phyloP scores from a whole-genome alignment of 331 rosid genomes.

The Stylosanthes scabra region DNA sequence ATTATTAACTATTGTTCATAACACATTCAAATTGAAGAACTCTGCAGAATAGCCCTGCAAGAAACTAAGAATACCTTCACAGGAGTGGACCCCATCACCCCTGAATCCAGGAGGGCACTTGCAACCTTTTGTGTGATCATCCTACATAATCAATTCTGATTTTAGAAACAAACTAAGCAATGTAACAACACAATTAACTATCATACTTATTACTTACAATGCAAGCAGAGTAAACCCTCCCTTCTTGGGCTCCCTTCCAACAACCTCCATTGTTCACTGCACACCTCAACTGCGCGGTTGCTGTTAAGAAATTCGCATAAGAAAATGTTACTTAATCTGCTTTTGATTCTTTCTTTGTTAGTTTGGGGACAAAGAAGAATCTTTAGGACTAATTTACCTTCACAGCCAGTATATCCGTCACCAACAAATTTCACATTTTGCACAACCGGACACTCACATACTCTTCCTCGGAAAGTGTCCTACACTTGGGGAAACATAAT shows the following conservation, averaged over 20 bases:
- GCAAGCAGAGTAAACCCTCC: conserved; percentile 88
- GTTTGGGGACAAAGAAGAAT: background rate
- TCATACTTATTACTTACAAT: conserved; percentile 55
- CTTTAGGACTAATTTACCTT: conserved; percentile 58
- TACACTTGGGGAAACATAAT: conserved; percentile 32
- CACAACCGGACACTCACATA: conserved; percentile 91
- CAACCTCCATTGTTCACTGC: conserved; percentile 94
- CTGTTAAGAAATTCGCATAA: conserved; percentile 49
- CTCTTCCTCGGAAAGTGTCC: conserved; percentile 98
- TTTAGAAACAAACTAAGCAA: background rate
- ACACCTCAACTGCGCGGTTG: conserved; percentile 85
- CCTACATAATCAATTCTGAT: conserved; percentile 54
- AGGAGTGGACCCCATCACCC: conserved; percentile 79
- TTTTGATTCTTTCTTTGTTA: conserved; percentile 22
- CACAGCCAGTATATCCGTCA: conserved; percentile 90
- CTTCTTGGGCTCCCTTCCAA: conserved; percentile 69
- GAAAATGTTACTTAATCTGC: background rate
- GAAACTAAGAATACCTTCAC: conserved; percentile 63
- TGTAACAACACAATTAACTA: conserved; percentile 1
- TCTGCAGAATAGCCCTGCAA: conserved; percentile 7
- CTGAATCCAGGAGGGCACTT: conserved; percentile 87
- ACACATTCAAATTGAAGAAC: conserved; percentile 27
- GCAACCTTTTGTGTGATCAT: conserved; percentile 80
- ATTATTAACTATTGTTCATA: background rate
- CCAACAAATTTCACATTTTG: conserved; percentile 84